Evolutionary conservation across 441 rosid species (phyloP).

Genomic region (Jatropha podagrica): DNA sequence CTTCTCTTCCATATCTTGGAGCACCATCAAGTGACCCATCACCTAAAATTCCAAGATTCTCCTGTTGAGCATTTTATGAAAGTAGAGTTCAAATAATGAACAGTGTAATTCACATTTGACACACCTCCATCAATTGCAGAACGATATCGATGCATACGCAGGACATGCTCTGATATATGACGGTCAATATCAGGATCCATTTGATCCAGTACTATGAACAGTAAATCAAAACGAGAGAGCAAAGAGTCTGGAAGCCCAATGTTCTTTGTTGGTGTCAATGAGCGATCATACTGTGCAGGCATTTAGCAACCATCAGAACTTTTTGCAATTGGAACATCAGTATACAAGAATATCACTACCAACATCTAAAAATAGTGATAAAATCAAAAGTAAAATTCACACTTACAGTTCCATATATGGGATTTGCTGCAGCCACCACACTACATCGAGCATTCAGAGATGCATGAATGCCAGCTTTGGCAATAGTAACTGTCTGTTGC

Average conservation of each 20-base stretch:
- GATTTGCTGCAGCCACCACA: conserved; percentile 99
- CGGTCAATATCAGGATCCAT: conserved; percentile 97
- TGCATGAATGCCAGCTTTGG: conserved; percentile 99
- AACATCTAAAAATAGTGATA: background rate
- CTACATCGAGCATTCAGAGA: conserved; percentile 98
- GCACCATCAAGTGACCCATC: conserved; percentile 62
- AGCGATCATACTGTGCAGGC: conserved; percentile 82
- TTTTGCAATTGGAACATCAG: conserved; percentile 13
- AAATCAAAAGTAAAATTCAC: conserved; percentile 7
- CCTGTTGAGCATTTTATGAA: conserved; percentile 23
- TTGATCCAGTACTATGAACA: conserved; percentile 97
- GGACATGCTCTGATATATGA: conserved; percentile 86
- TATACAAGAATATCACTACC: conserved; percentile 2
- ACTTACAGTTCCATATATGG: conserved; percentile 98
- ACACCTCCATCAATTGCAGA: conserved; percentile 78
- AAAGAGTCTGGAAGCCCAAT: conserved; percentile 99
- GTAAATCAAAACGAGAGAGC: conserved; percentile 97
- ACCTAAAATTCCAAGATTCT: conserved; percentile 44
- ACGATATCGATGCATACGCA: conserved; percentile 91
- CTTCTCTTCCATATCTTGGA: conserved; percentile 72
- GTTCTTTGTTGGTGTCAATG: conserved; percentile 96
- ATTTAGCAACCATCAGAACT: conserved; percentile 19
- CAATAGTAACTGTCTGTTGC: conserved; percentile 99
- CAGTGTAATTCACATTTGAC: conserved; percentile 8
- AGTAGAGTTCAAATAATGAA: conserved; percentile 13